Conservation (phyloP, 1,139 yeast genomes). For the Candida freyschussii region DNA sequence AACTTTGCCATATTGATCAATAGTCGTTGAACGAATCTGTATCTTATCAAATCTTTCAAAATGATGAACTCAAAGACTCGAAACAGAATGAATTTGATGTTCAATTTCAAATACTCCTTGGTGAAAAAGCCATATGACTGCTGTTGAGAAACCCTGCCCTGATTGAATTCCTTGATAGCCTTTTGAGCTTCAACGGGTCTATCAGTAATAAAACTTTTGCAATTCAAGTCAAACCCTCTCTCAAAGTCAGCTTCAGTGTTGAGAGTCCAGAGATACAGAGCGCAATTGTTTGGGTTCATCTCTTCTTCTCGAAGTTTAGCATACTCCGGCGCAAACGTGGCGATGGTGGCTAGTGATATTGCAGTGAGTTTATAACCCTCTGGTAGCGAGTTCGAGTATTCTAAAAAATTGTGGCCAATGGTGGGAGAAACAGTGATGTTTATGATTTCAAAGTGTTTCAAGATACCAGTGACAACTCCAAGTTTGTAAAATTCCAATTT, state of each 20-base stretch:
- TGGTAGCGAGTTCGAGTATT: slow-evolving; percentile 30
- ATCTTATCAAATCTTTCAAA: slow-evolving; percentile 9
- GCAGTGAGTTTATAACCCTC: slow-evolving; percentile 37
- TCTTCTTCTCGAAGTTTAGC: slow-evolving; percentile 32
- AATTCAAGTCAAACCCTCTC: slow-evolving; percentile 10
- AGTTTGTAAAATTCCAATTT: slow-evolving; percentile 57
- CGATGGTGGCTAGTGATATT: slow-evolving; percentile 37
- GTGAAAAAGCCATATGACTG: slow-evolving; percentile 10
- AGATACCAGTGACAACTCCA: slow-evolving; percentile 37
- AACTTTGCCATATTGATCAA: slow-evolving; percentile 5
- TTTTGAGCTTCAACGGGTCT: slow-evolving; percentile 14
- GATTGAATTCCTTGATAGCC: slow-evolving; percentile 7
- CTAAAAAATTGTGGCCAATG: slow-evolving; percentile 30
- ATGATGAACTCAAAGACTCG: slow-evolving; percentile 21
- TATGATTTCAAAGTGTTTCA: slow-evolving; percentile 41
- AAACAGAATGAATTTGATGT: slow-evolving; percentile 10
- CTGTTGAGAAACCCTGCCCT: slow-evolving; percentile 2
- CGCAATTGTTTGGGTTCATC: slow-evolving; percentile 38
- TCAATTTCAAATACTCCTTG: slow-evolving; percentile 3
- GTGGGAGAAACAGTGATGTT: slow-evolving; percentile 47
- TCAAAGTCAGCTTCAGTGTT: slow-evolving; percentile 34
- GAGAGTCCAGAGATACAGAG: slow-evolving; percentile 79
- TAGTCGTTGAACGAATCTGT: slow-evolving; percentile 9
- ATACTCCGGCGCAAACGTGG: slow-evolving; percentile 40
- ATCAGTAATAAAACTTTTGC: slow-evolving; percentile 23